These are phyloP conservation scores for Crithidia mellificae DNA, from an alignment of 208 protist genomes.

Conservation along the genomic window DNA sequence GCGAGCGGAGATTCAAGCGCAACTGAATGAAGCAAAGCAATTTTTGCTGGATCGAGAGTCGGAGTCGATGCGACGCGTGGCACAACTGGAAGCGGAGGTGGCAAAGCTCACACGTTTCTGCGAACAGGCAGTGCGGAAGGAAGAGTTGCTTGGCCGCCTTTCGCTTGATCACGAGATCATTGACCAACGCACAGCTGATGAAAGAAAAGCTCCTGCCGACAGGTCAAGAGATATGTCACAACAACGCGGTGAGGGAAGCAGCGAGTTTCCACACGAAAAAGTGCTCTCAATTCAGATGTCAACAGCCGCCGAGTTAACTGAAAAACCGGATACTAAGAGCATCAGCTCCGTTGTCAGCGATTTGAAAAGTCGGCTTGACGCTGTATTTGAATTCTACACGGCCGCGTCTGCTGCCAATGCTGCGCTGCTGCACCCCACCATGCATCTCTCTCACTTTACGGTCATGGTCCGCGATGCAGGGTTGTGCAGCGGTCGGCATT, in stretches of 20 bases:
- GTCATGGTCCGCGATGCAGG: conserved; percentile 50
- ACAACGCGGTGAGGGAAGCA: background rate
- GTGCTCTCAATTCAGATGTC: background rate
- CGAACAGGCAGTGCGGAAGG: conserved; percentile 5
- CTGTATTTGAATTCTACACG: conserved; percentile 67
- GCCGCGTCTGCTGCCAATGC: conserved; percentile 16
- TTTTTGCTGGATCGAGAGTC: conserved; percentile 10
- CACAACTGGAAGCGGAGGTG: conserved; percentile 5
- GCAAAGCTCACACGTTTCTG: conserved; percentile 3
- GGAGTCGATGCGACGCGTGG: conserved; percentile 3
- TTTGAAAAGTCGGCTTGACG: conserved; percentile 36
- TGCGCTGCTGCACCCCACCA: conserved; percentile 42
- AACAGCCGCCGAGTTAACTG: background rate
- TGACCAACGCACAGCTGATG: background rate
- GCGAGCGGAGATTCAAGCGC: conserved; percentile 4
- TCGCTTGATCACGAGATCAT: background rate
- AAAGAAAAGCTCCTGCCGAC: background rate
- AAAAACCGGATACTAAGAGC: too few species aligned
- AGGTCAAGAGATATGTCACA: background rate
- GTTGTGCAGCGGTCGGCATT: conserved; percentile 27
- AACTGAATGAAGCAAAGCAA: conserved; percentile 15
- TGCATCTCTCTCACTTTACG: conserved; percentile 57
- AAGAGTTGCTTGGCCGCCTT: conserved; percentile 2
- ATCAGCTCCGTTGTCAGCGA: background rate
- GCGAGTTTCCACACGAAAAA: background rate